These are phyloP conservation scores for Phytophthora syringae DNA, from an alignment of 352 stramenopile genomes.

Conservation along the genomic window DNA sequence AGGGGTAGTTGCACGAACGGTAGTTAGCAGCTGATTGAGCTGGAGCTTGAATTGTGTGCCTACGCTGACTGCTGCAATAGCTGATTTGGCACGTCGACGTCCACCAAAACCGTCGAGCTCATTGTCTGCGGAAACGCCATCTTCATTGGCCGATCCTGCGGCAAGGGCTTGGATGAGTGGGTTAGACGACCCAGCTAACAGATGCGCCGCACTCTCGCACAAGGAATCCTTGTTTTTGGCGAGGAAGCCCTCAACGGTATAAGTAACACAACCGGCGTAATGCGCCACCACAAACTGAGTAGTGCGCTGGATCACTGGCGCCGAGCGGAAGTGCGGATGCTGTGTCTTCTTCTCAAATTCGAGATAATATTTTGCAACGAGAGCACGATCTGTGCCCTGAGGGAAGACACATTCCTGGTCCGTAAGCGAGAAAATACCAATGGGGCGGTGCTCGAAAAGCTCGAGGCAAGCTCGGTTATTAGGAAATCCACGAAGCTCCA, in stretches of 20 bases:
- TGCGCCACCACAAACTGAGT: constrained; percentile 87
- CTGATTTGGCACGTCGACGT: constrained; percentile 56
- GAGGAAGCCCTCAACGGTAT: constrained; percentile 82
- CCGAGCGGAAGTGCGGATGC: constrained; percentile 63
- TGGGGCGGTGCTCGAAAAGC: constrained; percentile 78
- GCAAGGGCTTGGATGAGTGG: constrained; percentile 72
- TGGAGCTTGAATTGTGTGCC: constrained; percentile 95
- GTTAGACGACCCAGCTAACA: constrained; percentile 64
- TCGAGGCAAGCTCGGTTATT: constrained; percentile 83
- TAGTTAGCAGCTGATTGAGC: constrained; percentile 93
- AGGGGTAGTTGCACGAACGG: constrained; percentile 94
- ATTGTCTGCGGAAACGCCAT: constrained; percentile 6
- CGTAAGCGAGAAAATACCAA: constrained; percentile 83
- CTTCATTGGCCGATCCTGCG: constrained; percentile 17
- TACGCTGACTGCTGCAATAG: constrained; percentile 73
- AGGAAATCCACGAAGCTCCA: constrained; percentile 80
- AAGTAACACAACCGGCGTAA: constrained; percentile 86
- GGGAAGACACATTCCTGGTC: constrained; percentile 88
- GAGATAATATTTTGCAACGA: constrained; percentile 80
- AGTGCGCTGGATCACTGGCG: constrained; percentile 52
- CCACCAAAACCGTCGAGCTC: constrained; percentile 24
- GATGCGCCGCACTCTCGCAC: constrained; percentile 64
- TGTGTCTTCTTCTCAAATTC: constrained; percentile 71
- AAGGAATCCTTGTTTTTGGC: constrained; percentile 94
- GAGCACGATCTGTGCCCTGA: constrained; percentile 69